Evolutionary conservation across 805 yeast species (phyloP).

Genomic region (Wickerhamiella siamensis): DNA sequence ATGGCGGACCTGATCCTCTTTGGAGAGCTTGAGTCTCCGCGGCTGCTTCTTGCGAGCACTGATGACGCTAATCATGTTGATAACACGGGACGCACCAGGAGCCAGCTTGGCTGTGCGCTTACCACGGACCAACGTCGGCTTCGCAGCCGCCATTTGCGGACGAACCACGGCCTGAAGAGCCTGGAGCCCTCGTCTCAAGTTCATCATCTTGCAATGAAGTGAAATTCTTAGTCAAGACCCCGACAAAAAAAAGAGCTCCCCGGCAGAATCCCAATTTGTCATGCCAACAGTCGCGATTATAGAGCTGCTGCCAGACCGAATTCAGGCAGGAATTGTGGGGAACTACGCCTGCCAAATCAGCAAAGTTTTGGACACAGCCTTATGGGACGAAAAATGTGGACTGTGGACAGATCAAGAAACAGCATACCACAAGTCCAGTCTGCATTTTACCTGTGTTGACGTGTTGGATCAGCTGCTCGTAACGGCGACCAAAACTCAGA

Average conservation of each 20-base stretch:
- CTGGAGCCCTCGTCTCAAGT: neutral
- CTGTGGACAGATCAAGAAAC: neutral
- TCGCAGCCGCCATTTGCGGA: constrained; percentile 3
- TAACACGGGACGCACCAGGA: constrained; percentile 35
- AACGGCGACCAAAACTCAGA: constrained; percentile 7
- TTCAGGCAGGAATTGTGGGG: neutral
- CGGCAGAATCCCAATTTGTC: neutral
- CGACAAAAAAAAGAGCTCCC: neutral
- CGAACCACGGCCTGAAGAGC: neutral
- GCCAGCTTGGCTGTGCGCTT: constrained; percentile 36
- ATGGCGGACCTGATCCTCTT: constrained; percentile 78
- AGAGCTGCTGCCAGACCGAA: neutral
- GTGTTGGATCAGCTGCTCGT: constrained; percentile 11
- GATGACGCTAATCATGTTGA: constrained; percentile 59
- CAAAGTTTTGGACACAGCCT: neutral
- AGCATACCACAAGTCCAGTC: neutral
- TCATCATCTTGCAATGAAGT: neutral
- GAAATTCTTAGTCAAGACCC: neutral
- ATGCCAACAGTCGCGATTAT: neutral
- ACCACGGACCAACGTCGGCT: constrained; percentile 22
- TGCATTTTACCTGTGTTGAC: constrained; percentile 7
- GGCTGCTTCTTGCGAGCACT: constrained; percentile 87
- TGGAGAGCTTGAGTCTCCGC: constrained; percentile 51
- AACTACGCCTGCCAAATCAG: neutral
- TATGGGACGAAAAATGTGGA: neutral